A percentile compares a stretch with the other conserved stretches of the same genome.
Conservation (phyloP, 2,329 filamentous ascomycete genomes). For the Nemania abortiva region DNA sequence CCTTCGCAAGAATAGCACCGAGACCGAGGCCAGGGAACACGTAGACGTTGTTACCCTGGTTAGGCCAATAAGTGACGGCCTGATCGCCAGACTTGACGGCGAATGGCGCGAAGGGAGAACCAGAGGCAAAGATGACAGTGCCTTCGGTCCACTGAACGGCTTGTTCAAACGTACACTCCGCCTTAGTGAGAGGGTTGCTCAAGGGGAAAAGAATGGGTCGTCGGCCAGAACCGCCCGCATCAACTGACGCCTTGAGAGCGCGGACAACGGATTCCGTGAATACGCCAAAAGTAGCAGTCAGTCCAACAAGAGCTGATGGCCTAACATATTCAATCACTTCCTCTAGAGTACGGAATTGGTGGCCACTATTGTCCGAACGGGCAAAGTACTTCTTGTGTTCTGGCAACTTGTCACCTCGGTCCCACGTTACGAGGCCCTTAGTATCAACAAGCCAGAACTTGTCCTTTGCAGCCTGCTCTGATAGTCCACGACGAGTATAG, state of each 20-base stretch:
- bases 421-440: constrained; percentile 91
- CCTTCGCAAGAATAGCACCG: constrained; percentile 91
- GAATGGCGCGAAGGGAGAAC: constrained; percentile 87
- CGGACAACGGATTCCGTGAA: constrained; percentile 90
- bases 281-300: constrained; percentile 93
- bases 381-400: constrained; percentile 86
- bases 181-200: constrained; percentile 95
- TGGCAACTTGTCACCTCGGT: constrained; percentile 93
- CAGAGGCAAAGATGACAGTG: constrained; percentile 91
- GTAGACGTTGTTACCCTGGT: constrained; percentile 89
- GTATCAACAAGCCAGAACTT: constrained; percentile 99
- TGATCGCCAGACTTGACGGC: constrained; percentile 71
- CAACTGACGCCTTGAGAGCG: constrained; percentile 73
- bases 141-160: constrained; percentile 92
- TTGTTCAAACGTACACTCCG: constrained; percentile 96
- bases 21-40: constrained; percentile 97
- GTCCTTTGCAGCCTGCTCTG: constrained; percentile 85
- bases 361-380: constrained; percentile 72
- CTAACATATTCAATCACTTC: constrained; percentile 95
- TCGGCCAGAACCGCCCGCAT: constrained; percentile 75
- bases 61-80: constrained; percentile 77
- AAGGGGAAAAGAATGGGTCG: constrained; percentile 94
- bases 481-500: constrained; percentile 92
- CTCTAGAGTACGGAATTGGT: constrained; percentile 82
- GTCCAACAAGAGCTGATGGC: constrained; percentile 92